These are phyloP conservation scores for Verticillium longisporum DNA, from an alignment of 2,329 filamentous ascomycete genomes.

Conservation along the genomic window DNA sequence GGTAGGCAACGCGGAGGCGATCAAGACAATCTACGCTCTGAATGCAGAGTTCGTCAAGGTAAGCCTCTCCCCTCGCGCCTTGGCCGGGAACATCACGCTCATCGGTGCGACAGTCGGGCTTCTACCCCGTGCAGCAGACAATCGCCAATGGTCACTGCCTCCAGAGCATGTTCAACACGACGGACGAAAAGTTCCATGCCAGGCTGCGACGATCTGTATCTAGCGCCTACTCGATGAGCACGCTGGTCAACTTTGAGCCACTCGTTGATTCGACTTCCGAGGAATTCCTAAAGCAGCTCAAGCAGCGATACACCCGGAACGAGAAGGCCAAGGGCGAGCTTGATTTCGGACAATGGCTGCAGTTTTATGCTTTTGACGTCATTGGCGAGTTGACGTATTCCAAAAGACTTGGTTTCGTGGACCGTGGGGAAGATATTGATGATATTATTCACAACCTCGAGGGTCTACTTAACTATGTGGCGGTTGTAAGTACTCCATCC, in stretches of 20 bases:
- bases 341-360: slow-evolving; percentile 25
- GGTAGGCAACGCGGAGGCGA: slow-evolving; percentile 64
- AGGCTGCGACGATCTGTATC: slow-evolving; percentile 29
- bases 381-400: slow-evolving; percentile 27
- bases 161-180: slow-evolving; percentile 26
- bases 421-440: slow-evolving; percentile 23
- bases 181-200: slow-evolving; percentile 31
- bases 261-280: slow-evolving; percentile 24
- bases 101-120: slow-evolving; percentile 12
- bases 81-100: background rate
- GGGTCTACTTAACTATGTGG: slow-evolving; percentile 3
- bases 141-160: slow-evolving; percentile 18
- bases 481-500: background rate
- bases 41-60: slow-evolving; percentile 79
- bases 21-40: slow-evolving; percentile 72
- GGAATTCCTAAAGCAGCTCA: slow-evolving; percentile 10
- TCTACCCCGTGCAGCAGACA: slow-evolving; percentile 20
- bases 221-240: slow-evolving; percentile 31
- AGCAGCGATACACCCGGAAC: background rate
- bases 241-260: slow-evolving; percentile 28
- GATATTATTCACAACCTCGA: slow-evolving; percentile 19
- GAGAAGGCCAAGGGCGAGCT: background rate
- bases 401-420: slow-evolving; percentile 27
- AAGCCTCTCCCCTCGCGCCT: slow-evolving; percentile 1
- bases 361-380: slow-evolving; percentile 33